Conservation (phyloP, 1,284 basidiomycete species). For the Lignosus rhinocerotis region DNA sequence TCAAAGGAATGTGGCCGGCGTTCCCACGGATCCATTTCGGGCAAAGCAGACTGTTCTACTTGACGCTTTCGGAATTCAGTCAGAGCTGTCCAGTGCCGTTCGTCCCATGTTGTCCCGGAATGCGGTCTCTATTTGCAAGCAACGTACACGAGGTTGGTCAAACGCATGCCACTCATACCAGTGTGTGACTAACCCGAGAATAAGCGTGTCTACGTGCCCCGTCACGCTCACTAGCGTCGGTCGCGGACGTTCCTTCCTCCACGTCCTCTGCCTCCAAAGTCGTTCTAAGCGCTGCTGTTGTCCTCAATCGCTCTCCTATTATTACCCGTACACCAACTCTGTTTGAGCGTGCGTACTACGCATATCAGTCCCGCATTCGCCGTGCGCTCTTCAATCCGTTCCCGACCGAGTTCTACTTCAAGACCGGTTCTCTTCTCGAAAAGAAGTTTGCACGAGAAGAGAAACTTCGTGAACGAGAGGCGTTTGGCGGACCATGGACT, state of each 20-base stretch:
- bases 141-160: conserved; percentile 33
- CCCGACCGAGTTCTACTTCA: conserved; percentile 93
- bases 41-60: conserved; percentile 8
- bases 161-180: not conserved
- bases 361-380: conserved; percentile 83
- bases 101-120: conserved; percentile 39
- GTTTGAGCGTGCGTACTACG: conserved; percentile 86
- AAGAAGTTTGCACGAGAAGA: conserved; percentile 79
- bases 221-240: conserved; percentile 33
- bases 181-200: not conserved
- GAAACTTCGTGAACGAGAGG: conserved; percentile 63
- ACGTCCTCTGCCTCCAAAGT: conserved; percentile 28
- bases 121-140: conserved; percentile 35
- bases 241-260: conserved; percentile 25
- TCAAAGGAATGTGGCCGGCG: conserved; percentile 8
- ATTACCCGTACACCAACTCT: conserved; percentile 75
- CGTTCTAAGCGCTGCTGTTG: conserved; percentile 52
- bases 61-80: conserved; percentile 18
- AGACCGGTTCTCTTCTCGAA: conserved; percentile 86
- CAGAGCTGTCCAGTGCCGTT: conserved; percentile 17
- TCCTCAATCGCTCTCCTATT: conserved; percentile 85
- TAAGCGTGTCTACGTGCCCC: conserved; percentile 24
- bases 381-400: conserved; percentile 89
- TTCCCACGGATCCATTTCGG: conserved; percentile 20
- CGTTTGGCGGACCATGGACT: conserved; percentile 54